Base-by-base conservation (phyloP, 2,329 filamentous ascomycete species). In the Emergomyces pasteurianus region DNA sequence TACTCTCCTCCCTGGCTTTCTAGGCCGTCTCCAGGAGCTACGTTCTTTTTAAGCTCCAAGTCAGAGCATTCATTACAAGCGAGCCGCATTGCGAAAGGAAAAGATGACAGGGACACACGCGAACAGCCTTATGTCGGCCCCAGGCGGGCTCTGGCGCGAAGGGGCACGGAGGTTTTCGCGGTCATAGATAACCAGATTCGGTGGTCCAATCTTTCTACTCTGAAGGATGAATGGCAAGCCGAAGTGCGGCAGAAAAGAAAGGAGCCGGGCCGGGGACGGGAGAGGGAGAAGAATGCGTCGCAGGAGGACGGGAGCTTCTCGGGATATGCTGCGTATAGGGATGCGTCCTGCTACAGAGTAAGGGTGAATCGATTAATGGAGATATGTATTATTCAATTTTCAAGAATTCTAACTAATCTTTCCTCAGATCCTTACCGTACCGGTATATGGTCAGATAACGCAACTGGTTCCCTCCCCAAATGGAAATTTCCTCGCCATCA, bases 1-100 rank as follows among this genome's bases (percentile, higher is more conserved):
- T 92, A 91, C 75, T 92, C 90, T 69, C 91, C 92, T 60, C 80
- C 86, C 67, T 99, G 92, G 90, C 86, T 99, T 61, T 86, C 86
- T 64, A 83, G 86, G 69, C 87, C 88, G 58, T 86, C 86, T 59
- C 85, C 89, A 23, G 92, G 90, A 63, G 86, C 89, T 72, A 81
- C 86, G 61, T 81, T 97, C 68, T 96, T 97, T 75, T 78, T 74
- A 73, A 71, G 80, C 79, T 63, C 69, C 67, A 63, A 77, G 81
- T 67, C 78, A 71, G 69, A 78, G 69, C 69, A 69, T 65, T 63
- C 65, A 59, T 62, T 34, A 49, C 49, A 26, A 61, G 50, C 57
- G 31, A 58, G 26, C 16, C 43, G 54, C 69, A 53, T 67, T 65
- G 63, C 66, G 66, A 64, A 54, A 63, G n/a, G 65, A 68, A 64